phyloP scores from a whole-genome alignment of 345 rosid species.

The Stellera chamaejasme region DNA sequence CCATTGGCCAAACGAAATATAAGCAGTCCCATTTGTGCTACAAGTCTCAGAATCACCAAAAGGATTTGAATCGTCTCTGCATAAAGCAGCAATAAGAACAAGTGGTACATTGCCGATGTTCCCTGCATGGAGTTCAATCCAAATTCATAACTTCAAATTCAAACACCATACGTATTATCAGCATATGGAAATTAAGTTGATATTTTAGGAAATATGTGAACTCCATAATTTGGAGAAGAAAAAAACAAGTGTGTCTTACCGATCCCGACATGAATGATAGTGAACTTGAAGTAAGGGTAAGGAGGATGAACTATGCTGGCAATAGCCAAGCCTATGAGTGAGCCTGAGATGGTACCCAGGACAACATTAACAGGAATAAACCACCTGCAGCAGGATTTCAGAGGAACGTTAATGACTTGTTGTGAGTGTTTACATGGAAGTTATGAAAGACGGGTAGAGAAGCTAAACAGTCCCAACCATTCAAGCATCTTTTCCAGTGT shows the following conservation, averaged over 20 bases:
- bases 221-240: too few species aligned
- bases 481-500: conserved; percentile 64
- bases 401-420: neutral
- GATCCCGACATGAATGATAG: conserved; percentile 76
- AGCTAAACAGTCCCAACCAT: conserved; percentile 36
- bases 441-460: neutral
- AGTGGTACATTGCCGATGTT: conserved; percentile 94
- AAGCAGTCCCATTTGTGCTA: conserved; percentile 76
- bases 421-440: neutral
- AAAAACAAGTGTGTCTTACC: conserved; percentile 42
- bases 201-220: neutral
- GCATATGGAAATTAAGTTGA: neutral
- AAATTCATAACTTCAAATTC: neutral
- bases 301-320: conserved; percentile 76
- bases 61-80: conserved; percentile 70
- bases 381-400: conserved; percentile 58
- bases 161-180: too few species aligned
- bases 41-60: conserved; percentile 75
- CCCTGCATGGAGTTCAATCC: conserved; percentile 40
- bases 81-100: conserved; percentile 76
- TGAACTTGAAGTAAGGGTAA: conserved; percentile 90
- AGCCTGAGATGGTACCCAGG: conserved; percentile 64
- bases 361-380: conserved; percentile 89
- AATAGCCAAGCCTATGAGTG: conserved; percentile 61
- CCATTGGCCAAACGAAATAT: conserved; percentile 96